Conservation (phyloP, 1,139 yeast species). For the Lodderomyces pseudojiufengensis region DNA sequence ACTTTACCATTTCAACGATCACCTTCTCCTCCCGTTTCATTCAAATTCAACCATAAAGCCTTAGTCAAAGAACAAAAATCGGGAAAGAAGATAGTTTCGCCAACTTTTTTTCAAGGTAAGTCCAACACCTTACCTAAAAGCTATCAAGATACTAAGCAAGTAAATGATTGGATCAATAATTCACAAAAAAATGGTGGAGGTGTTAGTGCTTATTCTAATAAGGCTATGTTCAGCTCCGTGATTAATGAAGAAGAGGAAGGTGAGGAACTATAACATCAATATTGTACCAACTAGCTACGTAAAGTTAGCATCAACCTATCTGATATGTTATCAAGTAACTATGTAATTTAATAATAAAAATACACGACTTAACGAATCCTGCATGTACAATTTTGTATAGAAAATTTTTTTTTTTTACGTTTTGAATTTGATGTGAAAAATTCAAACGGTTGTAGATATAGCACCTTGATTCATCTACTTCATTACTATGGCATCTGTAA, state of each 20-base stretch:
- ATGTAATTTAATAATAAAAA: background rate
- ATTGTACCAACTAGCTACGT: background rate
- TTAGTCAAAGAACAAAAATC: background rate
- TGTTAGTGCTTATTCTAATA: constrained; percentile 6
- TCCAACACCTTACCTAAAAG: constrained; percentile 5
- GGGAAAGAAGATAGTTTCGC: constrained; percentile 3
- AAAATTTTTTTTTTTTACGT: constrained; percentile 3
- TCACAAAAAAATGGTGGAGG: constrained; percentile 1
- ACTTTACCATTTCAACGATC: constrained; percentile 17
- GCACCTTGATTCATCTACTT: background rate
- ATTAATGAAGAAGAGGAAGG: constrained; percentile 28
- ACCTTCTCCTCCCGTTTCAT: constrained; percentile 36
- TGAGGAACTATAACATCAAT: constrained; percentile 9
- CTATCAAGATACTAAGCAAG: constrained; percentile 14
- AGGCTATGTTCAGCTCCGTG: constrained; percentile 20
- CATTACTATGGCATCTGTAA: constrained; percentile 31
- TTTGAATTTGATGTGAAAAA: background rate
- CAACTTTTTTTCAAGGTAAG: constrained; percentile 2
- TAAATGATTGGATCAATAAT: constrained; percentile 13
- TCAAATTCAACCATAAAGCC: constrained; percentile 15
- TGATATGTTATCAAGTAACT: too few relatives aligned
- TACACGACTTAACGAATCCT: constrained; percentile 3
- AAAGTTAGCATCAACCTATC: background rate
- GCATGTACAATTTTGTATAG: background rate
- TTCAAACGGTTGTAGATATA: background rate